Evolutionary conservation across 345 rosid species (phyloP).

Genomic region (Cardamine chenopodiifolia): DNA sequence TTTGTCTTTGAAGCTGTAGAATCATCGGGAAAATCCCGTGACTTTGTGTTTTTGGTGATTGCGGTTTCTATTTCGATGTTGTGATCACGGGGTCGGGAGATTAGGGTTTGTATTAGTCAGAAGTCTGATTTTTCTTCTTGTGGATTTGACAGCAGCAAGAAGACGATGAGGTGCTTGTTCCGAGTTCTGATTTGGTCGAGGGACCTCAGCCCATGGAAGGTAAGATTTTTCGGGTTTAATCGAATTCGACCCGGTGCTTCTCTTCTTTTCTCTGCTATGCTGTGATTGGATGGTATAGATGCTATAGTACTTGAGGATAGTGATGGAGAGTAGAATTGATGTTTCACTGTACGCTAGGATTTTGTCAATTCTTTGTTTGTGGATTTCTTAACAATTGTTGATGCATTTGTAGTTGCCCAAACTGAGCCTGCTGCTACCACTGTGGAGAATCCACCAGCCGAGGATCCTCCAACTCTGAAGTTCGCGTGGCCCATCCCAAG

Average conservation of each 20-base stretch:
- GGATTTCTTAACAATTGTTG: constrained; percentile 31
- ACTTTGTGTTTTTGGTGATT: constrained; percentile 23
- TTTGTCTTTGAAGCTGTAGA: constrained; percentile 16
- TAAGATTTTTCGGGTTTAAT: constrained; percentile 14
- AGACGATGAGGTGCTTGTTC: constrained; percentile 96
- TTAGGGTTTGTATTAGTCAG: constrained; percentile 30
- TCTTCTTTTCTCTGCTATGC: background rate
- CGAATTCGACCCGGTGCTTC: constrained; percentile 1
- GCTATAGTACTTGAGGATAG: constrained; percentile 22
- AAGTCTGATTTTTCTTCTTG: constrained; percentile 25
- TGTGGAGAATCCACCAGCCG: constrained; percentile 71
- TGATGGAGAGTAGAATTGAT: constrained; percentile 23
- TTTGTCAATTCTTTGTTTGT: constrained; percentile 27
- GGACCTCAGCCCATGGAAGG: constrained; percentile 98
- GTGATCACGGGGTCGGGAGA: constrained; percentile 21
- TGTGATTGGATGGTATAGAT: constrained; percentile 13
- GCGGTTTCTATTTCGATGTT: constrained; percentile 9
- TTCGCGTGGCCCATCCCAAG: constrained; percentile 79
- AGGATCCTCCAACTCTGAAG: constrained; percentile 77
- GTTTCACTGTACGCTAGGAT: constrained; percentile 40
- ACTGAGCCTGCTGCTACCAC: constrained; percentile 55
- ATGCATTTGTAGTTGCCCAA: constrained; percentile 55
- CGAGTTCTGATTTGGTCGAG: constrained; percentile 78
- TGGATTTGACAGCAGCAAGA: constrained; percentile 62
- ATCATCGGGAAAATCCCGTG: constrained; percentile 20